Percentiles rank a stretch among this genome's conserved stretches.
phyloP scores from a whole-genome alignment of 176 grass and related monocot species.

The Elymus sibiricus region DNA sequence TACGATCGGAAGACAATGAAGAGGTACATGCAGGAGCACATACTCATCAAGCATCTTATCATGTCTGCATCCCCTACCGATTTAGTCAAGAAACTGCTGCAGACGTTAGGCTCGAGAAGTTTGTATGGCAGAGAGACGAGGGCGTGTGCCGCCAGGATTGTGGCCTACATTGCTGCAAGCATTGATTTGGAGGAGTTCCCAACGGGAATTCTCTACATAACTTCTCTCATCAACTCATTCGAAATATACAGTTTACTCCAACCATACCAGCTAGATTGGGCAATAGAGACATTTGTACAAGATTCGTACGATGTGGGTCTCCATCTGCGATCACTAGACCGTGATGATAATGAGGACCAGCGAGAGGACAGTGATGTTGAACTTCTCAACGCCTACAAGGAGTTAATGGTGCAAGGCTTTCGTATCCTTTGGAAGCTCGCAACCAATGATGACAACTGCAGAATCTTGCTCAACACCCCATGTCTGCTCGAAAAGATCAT shows the following conservation, averaged over 20 bases:
- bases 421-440: background rate
- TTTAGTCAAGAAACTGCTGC: fast-evolving
- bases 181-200: background rate
- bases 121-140: background rate
- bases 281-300: too few relatives aligned
- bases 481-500: background rate
- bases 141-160: fast-evolving
- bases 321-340: too few relatives aligned
- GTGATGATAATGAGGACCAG: too few relatives aligned
- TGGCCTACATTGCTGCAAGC: background rate
- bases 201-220: background rate
- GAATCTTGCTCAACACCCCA: background rate
- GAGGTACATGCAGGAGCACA: too few relatives aligned
- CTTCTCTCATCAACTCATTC: background rate
- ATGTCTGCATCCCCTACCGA: background rate
- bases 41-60: background rate
- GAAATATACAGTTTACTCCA: too few relatives aligned
- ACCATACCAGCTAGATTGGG: too few relatives aligned
- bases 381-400: background rate
- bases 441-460: background rate
- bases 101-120: background rate
- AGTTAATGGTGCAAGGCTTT: background rate
- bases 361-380: too few relatives aligned
- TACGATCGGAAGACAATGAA: fast-evolving
- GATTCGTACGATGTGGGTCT: too few relatives aligned